Base-by-base conservation (phyloP, 345 rosid species). In the Reutealis trisperma region DNA sequence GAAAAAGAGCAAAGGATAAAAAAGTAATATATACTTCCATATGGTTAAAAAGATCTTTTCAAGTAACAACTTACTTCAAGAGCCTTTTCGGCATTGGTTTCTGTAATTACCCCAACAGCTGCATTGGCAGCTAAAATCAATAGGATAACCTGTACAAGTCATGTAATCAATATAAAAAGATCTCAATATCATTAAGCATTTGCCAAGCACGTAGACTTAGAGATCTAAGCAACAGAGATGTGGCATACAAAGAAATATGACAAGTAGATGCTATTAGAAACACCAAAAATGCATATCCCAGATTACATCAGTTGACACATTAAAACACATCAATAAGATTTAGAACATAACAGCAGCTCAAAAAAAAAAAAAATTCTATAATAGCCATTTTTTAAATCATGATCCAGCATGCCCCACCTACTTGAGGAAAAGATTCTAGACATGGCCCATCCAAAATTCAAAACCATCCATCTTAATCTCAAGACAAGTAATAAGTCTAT, bases 111-210 rank as follows among this genome's bases (percentile, higher is more conserved):
- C 63, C 98, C 98, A 13, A 96, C 99, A 1, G 98, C 95, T 55
- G 99, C 98, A 91, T 96, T 96, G 85, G 98, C 99, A 83, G 98
- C 99, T 88, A 96, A 87, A 87, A 96, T 93, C 84, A 96, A 83
- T 68, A 96, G 86, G 82, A 96, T 96, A 63, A 96, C 99, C 98
- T 96, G 88, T 57, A 61, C 57, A 77, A 30, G 58, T 24, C 42
- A 69, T 60, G 74, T 75, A 65, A 70, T 81, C 66, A 67, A 37
- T 55, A 76, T 54, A 69, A 66, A 75, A 22, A 75, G 25, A 60
- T 45, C 70, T 49, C 19, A 63, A 27, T 42, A 66, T 37, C 22
- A 79, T 62, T 22, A 2, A 67, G 45, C 63, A 60, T 62, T 72
- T 21, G 63, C 37, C 79, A 83, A 75, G 73, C 62, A 67, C 37